A percentile compares a stretch with the other conserved stretches of the same genome.
Conservation (phyloP, 495 filamentous ascomycete genomes). For the Hypoxylon rickii region DNA sequence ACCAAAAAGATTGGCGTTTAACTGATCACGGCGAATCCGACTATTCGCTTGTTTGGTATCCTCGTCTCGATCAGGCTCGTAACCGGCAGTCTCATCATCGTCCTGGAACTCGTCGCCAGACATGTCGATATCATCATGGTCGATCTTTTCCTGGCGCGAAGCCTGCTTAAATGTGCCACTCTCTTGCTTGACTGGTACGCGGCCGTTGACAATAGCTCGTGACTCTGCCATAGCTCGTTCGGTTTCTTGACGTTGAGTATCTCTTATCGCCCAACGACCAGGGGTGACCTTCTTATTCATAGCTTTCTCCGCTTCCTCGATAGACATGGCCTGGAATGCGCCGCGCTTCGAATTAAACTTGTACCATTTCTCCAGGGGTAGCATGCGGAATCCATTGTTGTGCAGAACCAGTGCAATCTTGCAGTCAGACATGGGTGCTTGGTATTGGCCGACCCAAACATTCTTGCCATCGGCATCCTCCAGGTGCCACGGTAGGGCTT, state of each 20-base stretch:
- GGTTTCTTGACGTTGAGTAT: conserved; percentile 57
- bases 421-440: conserved; percentile 78
- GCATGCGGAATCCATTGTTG: conserved; percentile 72
- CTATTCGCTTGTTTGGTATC: conserved; percentile 86
- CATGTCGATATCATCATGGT: conserved; percentile 64
- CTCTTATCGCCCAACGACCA: conserved; percentile 79
- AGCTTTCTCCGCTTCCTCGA: conserved; percentile 82
- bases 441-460: conserved; percentile 89
- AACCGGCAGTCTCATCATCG: conserved; percentile 82
- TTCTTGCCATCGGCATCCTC: conserved; percentile 95
- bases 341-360: conserved; percentile 78
- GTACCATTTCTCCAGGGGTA: conserved; percentile 94
- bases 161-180: conserved; percentile 56
- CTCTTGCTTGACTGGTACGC: conserved; percentile 55
- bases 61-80: conserved; percentile 82
- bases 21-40: conserved; percentile 83
- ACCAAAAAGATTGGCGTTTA: conserved; percentile 84
- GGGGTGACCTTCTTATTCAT: conserved; percentile 74
- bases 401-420: conserved; percentile 75
- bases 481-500: conserved; percentile 92
- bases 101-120: conserved; percentile 59
- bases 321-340: conserved; percentile 76
- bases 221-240: conserved; percentile 54
- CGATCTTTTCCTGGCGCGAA: conserved; percentile 55
- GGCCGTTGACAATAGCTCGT: conserved; percentile 48